Base-by-base conservation (phyloP, 805 yeast genomes). In the Spencermartinsiella europaea region DNA sequence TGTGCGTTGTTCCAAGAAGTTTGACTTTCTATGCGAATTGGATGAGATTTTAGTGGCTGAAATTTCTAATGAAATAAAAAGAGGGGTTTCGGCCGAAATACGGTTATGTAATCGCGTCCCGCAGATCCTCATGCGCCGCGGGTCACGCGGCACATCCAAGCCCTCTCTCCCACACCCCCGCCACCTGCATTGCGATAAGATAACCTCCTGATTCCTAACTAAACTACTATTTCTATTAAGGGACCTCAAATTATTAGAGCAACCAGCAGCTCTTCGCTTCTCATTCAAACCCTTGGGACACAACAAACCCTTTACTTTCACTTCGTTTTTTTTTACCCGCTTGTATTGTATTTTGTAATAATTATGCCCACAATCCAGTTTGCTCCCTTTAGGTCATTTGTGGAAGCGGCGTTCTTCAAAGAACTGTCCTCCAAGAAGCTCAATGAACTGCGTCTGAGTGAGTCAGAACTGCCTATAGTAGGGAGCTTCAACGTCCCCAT, bases 401-500 rank as follows among this genome's bases (percentile, higher is more conserved):
- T 85, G 19, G 97, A 91, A 58, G 79, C 96, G 0, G 77, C 95
- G 0, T 93, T 93, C 64, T 93, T 91, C 68, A 81, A 83, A 36
- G 76, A 76, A 53, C 72, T 93, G 8, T 75, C 95, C 0, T 76
- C 79, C 40, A 64, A 80, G 54, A 93, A 93, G 60, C 73, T 93
- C 39, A 83, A 88, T 50, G 76, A 80, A 31, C 74, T 79, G 59
- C 85, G 83, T 60, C 72, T 91, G 19, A 82, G 80, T 55, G 69
- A 76, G 34, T 65, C 76, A 2, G 62, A 66, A 5, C 62, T 66
- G 38, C 61, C 62, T 1, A 61, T 85, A 7, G 49, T 52, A 15
- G 88, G 81, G 5, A 36, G 52, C 4, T 65, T 63, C 53, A 20
- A 42, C 10, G 33, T 59, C 3, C 66, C 70, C 1, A 40, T 59